Evolutionary conservation across 2,329 filamentous ascomycete genomes (phyloP), one percentile per base, ranked within the genome.

Genomic region (Pestalotiopsis sp.): DNA sequence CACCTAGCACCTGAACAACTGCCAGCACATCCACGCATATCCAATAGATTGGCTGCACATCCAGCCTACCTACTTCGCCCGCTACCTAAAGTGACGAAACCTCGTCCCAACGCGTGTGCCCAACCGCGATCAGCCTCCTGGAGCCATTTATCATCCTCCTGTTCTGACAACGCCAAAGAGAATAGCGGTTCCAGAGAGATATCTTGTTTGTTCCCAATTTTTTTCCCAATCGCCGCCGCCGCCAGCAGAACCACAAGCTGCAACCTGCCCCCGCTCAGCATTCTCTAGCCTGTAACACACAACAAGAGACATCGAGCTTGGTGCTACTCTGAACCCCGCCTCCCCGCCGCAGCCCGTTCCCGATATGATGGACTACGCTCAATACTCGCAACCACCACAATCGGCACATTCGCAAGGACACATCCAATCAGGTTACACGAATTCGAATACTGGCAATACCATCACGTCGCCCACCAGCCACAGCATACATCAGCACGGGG

Each of bases 401-500:
- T 89, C 89, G 79, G 84, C 88, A 70, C 90, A 91, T 79, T 84
- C 84, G 65, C 81, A 85, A 71, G 83, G 85, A 69, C 87, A 89
- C 75, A 85, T 89, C 74, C 81, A 86, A 70, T 83, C 86, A 74
- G 86, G 88, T 76, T 92, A 92, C 81, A 86, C 90, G 74, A 89
- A 86, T 76, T 86, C 88, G 61, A 81, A 80, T 71, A 75, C 83
- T 74, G 82, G 79, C 73, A 89, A 82, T 82, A 89, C 78, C 82
- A 92, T 94, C 82, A 90, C 92, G 45, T 94, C 92, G 38, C 92
- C 92, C 62, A 90, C 91, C 73, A 92, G 89, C 78, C 88, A 90
- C 75, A 90, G 88, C 79, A 86, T 92, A 76, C 89, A 91, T 73
- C 86, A 89, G 75, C 89, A 91, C 76, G 86, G 86, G 72, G 89